A percentile compares a stretch with the other conserved stretches of the same genome.
Evolutionary conservation across 805 yeast genomes (phyloP).

Genomic region (Yarrowia sp.): DNA sequence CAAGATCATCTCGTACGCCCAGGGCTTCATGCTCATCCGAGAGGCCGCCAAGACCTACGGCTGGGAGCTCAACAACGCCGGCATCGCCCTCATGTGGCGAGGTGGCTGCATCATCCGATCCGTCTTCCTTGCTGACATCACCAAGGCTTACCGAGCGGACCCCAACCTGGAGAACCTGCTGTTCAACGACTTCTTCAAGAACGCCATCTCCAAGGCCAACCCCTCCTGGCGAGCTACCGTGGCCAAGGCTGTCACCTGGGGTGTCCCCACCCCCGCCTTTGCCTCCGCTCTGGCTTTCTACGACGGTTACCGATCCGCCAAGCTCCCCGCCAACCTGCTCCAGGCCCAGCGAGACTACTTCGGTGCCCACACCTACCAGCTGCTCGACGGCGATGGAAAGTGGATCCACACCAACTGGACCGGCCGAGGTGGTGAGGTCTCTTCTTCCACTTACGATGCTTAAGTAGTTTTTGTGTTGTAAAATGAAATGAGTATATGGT

Average conservation of each 20-base stretch:
- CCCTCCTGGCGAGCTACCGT: conserved; percentile 90
- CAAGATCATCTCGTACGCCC: conserved; percentile 96
- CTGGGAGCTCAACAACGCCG: conserved; percentile 97
- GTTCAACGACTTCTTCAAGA: conserved; percentile 90
- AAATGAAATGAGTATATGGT: conserved; percentile 19
- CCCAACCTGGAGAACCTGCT: conserved; percentile 93
- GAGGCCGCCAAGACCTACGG: conserved; percentile 96
- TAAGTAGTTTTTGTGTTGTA: conserved; percentile 41
- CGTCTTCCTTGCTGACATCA: conserved; percentile 95
- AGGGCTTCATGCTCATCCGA: conserved; percentile 98
- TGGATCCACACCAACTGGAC: conserved; percentile 99
- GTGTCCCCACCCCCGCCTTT: conserved; percentile 98
- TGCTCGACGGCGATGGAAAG: conserved; percentile 73
- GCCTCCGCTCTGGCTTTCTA: conserved; percentile 95
- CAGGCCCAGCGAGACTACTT: conserved; percentile 99
- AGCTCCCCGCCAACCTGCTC: conserved; percentile 94
- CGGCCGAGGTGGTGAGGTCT: conserved; percentile 96
- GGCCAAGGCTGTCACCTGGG: conserved; percentile 71
- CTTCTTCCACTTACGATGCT: conserved; percentile 93
- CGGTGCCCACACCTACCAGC: conserved; percentile 99
- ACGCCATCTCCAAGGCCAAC: conserved; percentile 92
- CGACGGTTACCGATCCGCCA: conserved; percentile 97
- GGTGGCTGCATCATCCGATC: conserved; percentile 99
- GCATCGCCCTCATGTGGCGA: conserved; percentile 99
- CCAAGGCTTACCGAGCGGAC: conserved; percentile 90